These are phyloP conservation scores for Pythium dissimile DNA, from an alignment of 352 stramenopile species.

Conservation along the genomic window DNA sequence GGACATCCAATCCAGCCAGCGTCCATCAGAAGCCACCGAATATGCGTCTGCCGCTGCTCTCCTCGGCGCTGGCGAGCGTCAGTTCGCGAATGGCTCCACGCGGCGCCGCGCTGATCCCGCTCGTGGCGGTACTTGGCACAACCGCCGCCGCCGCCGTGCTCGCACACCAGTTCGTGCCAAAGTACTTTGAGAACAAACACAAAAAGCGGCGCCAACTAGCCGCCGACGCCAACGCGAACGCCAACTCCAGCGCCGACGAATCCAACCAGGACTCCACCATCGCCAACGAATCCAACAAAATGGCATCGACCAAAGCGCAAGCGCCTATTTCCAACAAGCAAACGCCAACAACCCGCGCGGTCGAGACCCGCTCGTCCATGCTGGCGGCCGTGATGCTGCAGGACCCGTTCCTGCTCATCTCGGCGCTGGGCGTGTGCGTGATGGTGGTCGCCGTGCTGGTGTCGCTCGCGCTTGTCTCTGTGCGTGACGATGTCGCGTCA, in stretches of 20 bases:
- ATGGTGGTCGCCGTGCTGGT: constrained; percentile 52
- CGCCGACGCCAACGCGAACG: background rate
- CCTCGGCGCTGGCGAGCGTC: background rate
- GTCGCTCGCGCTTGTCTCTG: constrained; percentile 41
- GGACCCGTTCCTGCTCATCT: constrained; percentile 46
- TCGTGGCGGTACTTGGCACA: constrained; percentile 36
- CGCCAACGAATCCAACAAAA: too few species aligned
- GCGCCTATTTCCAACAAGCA: background rate
- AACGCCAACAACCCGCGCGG: background rate
- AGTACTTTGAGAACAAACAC: constrained; percentile 25
- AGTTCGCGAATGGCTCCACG: constrained; percentile 24
- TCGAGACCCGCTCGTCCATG: constrained; percentile 24
- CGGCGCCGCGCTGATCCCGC: constrained; percentile 28
- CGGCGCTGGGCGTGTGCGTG: constrained; percentile 48
- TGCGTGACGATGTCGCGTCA: constrained; percentile 42
- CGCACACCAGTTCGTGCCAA: constrained; percentile 19
- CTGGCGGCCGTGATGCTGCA: constrained; percentile 40
- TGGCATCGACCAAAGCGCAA: background rate
- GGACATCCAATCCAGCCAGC: constrained; percentile 3
- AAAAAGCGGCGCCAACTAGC: constrained; percentile 4
- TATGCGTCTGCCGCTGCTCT: background rate
- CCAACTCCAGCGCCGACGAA: too few species aligned
- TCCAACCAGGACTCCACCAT: too few species aligned
- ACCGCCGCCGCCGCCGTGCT: constrained; percentile 27
- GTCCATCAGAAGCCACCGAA: background rate